Evolutionary conservation across 495 filamentous ascomycete genomes (phyloP).

Genomic region (Lasiosphaeriaceae sp.): DNA sequence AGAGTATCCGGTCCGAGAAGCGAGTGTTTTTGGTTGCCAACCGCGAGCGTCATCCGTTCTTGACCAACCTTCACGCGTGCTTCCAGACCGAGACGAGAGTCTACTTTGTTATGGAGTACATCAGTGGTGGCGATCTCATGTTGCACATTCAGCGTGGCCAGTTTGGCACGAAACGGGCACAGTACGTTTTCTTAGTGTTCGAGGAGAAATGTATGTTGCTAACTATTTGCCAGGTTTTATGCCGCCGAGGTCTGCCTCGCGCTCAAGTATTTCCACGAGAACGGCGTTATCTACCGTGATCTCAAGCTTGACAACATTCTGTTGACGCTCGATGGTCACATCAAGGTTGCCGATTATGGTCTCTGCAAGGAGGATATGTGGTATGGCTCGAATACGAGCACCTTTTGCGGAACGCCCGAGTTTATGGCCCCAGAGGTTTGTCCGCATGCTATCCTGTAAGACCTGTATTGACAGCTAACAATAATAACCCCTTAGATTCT

Average conservation of each 20-base stretch:
- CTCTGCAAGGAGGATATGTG: slow-evolving; percentile 99
- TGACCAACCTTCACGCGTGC: slow-evolving; percentile 93
- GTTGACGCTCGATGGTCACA: slow-evolving; percentile 91
- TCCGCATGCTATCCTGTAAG: not conserved
- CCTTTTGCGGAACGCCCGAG: slow-evolving; percentile 97
- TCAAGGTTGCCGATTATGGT: slow-evolving; percentile 98
- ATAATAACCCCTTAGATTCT: slow-evolving; percentile 64
- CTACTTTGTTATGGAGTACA: slow-evolving; percentile 99
- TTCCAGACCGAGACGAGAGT: slow-evolving; percentile 99
- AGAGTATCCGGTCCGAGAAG: slow-evolving; percentile 97
- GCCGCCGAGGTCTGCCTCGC: slow-evolving; percentile 96
- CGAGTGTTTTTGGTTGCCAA: slow-evolving; percentile 95
- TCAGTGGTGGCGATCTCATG: slow-evolving; percentile 98
- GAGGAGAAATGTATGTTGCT: not conserved
- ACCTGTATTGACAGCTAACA: not conserved
- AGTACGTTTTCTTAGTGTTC: slow-evolving; percentile 54
- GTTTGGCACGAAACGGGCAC: slow-evolving; percentile 92
- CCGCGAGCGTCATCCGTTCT: slow-evolving; percentile 95
- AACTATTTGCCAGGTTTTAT: slow-evolving; percentile 67
- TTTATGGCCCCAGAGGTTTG: slow-evolving; percentile 98
- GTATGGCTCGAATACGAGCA: slow-evolving; percentile 95
- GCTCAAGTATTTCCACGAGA: slow-evolving; percentile 98
- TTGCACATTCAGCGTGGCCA: slow-evolving; percentile 95
- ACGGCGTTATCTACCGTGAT: slow-evolving; percentile 99
- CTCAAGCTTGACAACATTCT: slow-evolving; percentile 99